phyloP scores from a whole-genome alignment of 345 rosid genomes.

The Gynandropsis gynandra region DNA sequence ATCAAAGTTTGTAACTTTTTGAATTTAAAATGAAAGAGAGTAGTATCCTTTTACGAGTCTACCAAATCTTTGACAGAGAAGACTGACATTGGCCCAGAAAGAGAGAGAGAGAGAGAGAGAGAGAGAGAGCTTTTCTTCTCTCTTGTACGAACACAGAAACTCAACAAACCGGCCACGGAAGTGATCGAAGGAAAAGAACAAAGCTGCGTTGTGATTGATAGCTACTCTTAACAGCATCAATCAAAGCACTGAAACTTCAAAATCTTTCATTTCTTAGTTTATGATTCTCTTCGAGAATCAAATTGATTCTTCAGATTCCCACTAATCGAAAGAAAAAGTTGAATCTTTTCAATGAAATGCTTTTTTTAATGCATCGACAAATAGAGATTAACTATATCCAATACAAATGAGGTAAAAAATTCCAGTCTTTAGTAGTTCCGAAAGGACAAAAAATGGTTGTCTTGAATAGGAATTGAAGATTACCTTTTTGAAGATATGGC shows the following conservation, averaged over 20 bases:
- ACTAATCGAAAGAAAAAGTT: too few species aligned
- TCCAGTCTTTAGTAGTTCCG: too few species aligned
- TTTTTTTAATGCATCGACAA: too few species aligned
- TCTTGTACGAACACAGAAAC: constrained; percentile 28
- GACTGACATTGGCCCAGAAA: constrained; percentile 24
- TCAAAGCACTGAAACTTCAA: background rate
- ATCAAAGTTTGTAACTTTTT: constrained; percentile 5
- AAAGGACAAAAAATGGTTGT: too few species aligned
- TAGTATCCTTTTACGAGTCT: constrained; percentile 22
- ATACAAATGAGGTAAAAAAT: too few species aligned
- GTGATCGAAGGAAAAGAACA: constrained; percentile 13
- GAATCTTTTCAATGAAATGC: too few species aligned
- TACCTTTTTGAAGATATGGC: too few species aligned
- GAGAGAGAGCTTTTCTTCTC: constrained; percentile 14
- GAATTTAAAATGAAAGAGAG: constrained; percentile 22
- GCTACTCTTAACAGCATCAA: constrained; percentile 26
- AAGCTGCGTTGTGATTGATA: constrained; percentile 16
- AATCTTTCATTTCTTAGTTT: constrained; percentile 11
- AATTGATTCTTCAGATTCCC: too few species aligned
- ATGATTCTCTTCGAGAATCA: too few species aligned
- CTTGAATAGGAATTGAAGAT: too few species aligned
- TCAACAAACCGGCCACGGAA: constrained; percentile 27
- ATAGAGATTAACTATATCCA: too few species aligned
- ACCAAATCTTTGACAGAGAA: constrained; percentile 27
- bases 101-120: constrained; percentile 16